Conservation (phyloP, 2,329 filamentous ascomycete species). For the Neopestalotiopsis sp. region DNA sequence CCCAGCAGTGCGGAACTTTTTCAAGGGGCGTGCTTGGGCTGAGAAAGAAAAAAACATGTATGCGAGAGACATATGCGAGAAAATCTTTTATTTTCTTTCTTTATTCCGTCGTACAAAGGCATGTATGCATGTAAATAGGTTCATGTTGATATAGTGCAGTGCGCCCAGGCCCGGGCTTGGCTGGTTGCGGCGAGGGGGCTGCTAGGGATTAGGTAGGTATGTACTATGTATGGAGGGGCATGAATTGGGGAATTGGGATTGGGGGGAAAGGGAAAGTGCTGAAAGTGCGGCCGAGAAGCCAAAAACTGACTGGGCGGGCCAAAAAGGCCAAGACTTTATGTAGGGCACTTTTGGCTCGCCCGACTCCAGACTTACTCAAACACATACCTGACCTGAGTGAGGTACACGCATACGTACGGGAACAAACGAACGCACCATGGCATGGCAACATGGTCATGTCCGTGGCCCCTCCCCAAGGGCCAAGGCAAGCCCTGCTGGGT, state of each 20-base stretch:
- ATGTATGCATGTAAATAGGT: too few species aligned
- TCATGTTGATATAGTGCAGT: too few species aligned
- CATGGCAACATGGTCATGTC: background rate
- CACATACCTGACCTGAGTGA: background rate
- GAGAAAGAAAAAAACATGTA: background rate
- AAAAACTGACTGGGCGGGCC: background rate
- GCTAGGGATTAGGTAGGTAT: background rate
- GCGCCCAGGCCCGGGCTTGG: too few species aligned
- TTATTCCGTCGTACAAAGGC: too few species aligned
- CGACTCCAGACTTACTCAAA: background rate
- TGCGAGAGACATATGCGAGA: too few species aligned
- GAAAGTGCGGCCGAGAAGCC: background rate
- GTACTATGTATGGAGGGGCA: background rate
- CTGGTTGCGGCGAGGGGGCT: too few species aligned
- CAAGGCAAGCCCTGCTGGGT: background rate
- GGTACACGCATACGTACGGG: background rate
- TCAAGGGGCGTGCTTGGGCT: background rate
- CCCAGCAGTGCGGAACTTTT: background rate
- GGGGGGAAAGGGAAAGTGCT: background rate
- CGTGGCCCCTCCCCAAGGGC: background rate
- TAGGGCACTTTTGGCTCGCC: constrained; percentile 7
- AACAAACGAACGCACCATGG: background rate
- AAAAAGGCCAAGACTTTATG: constrained; percentile 1
- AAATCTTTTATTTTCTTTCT: too few species aligned
- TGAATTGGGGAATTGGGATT: background rate